phyloP scores from a whole-genome alignment of 495 filamentous ascomycete species.

The Xylaria venustula region DNA sequence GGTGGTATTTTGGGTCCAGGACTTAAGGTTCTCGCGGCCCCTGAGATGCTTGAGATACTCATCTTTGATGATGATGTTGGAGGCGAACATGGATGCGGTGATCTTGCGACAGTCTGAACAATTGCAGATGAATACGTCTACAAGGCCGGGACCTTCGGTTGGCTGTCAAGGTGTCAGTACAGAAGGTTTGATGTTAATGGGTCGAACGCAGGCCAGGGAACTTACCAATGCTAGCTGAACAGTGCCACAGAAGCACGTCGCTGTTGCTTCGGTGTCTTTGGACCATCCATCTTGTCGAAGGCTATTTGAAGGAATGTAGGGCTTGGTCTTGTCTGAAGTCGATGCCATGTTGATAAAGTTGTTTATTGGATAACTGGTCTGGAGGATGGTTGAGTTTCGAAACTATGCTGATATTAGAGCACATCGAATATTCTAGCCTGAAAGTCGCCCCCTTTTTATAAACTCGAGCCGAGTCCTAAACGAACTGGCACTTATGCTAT shows the following conservation, averaged over 20 bases:
- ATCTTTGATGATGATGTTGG: slow-evolving; percentile 51
- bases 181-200: too few species aligned
- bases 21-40: slow-evolving; percentile 43
- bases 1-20: slow-evolving; percentile 40
- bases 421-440: background rate
- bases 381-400: background rate
- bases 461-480: background rate
- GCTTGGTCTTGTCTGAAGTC: background rate
- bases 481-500: background rate
- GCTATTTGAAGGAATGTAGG: slow-evolving; percentile 6
- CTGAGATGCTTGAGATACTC: slow-evolving; percentile 43
- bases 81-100: slow-evolving; percentile 59
- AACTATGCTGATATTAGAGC: background rate
- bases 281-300: slow-evolving; percentile 12
- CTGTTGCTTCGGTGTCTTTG: slow-evolving; percentile 45
- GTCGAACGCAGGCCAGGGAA: too few species aligned
- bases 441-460: background rate
- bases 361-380: background rate
- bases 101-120: slow-evolving; percentile 59
- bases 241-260: slow-evolving; percentile 55
- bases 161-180: slow-evolving; percentile 28
- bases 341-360: background rate
- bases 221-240: slow-evolving; percentile 54
- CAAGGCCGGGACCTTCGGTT: slow-evolving; percentile 38
- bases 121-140: slow-evolving; percentile 56